These are phyloP conservation scores for Emiliania huxleyi DNA, from an alignment of 78 protist species.

Conservation along the genomic window DNA sequence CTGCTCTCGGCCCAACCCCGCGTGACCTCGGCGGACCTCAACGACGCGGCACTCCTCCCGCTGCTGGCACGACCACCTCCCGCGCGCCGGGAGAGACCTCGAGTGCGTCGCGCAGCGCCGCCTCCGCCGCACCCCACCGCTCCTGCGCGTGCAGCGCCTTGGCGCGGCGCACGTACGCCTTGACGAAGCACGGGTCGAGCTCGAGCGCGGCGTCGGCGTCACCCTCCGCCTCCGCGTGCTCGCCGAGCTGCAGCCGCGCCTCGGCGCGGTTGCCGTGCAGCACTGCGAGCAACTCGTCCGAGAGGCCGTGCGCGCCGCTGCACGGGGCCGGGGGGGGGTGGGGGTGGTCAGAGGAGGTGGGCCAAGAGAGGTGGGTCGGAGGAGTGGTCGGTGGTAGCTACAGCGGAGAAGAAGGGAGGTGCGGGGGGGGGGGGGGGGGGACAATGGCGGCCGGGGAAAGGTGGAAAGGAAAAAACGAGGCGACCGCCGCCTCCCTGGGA, in stretches of 20 bases:
- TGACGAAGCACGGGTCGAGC: background rate
- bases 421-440: no score
- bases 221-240: background rate
- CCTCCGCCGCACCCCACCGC: background rate
- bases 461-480: no score
- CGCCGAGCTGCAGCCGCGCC: background rate
- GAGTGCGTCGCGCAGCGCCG: background rate
- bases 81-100: background rate
- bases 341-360: no score
- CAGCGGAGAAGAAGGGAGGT: no score
- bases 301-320: background rate
- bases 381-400: no score
- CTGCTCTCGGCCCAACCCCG: no score
- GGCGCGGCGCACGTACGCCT: background rate
- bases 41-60: slow-evolving; percentile 17
- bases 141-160: background rate
- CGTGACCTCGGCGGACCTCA: no score
- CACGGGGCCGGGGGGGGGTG: no score
- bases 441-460: no score
- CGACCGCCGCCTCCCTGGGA: no score
- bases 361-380: no score
- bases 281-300: background rate
- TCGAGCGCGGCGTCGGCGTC: background rate
- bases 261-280: slow-evolving; percentile 23
- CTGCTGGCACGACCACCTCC: background rate